phyloP scores from a whole-genome alignment of 2,329 filamentous ascomycete genomes.

The Arthrobotrys sinensis region DNA sequence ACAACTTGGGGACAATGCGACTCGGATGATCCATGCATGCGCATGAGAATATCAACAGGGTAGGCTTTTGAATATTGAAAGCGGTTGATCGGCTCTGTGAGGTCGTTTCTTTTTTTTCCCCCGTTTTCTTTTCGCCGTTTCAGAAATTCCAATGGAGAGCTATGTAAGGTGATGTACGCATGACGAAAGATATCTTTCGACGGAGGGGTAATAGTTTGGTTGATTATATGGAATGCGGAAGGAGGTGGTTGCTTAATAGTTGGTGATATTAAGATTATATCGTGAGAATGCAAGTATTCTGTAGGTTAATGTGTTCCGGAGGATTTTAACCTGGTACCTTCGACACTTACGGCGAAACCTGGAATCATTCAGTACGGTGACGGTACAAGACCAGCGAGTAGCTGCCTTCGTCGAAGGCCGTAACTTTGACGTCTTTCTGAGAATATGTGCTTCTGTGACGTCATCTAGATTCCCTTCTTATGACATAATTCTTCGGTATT shows the following conservation, averaged over 20 bases:
- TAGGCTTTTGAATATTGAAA: background rate
- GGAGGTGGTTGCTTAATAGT: background rate
- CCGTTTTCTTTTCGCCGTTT: slow-evolving; percentile 7
- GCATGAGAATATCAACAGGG: background rate
- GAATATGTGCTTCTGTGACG: slow-evolving; percentile 5
- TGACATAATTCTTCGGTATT: slow-evolving; percentile 13
- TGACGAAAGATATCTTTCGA: slow-evolving; percentile 43
- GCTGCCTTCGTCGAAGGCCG: background rate
- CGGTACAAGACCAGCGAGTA: background rate
- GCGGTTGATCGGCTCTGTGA: background rate
- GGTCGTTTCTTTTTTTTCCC: background rate
- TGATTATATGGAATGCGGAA: background rate
- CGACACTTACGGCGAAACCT: slow-evolving; percentile 1
- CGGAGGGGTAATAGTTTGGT: background rate
- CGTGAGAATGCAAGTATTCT: slow-evolving; percentile 22
- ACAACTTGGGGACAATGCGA: background rate
- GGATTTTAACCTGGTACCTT: background rate
- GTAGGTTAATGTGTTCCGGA: background rate
- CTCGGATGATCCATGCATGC: slow-evolving; percentile 22
- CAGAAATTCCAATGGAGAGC: slow-evolving; percentile 10
- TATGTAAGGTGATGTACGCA: slow-evolving; percentile 41
- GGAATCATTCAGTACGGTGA: background rate
- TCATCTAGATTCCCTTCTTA: slow-evolving; percentile 1
- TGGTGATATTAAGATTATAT: slow-evolving; percentile 4
- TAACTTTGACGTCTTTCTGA: background rate